Evolutionary conservation across 2,329 filamentous ascomycete species (phyloP), one percentile per base, ranked within the genome.

Genomic region (Fonsecaea multimorphosa): DNA sequence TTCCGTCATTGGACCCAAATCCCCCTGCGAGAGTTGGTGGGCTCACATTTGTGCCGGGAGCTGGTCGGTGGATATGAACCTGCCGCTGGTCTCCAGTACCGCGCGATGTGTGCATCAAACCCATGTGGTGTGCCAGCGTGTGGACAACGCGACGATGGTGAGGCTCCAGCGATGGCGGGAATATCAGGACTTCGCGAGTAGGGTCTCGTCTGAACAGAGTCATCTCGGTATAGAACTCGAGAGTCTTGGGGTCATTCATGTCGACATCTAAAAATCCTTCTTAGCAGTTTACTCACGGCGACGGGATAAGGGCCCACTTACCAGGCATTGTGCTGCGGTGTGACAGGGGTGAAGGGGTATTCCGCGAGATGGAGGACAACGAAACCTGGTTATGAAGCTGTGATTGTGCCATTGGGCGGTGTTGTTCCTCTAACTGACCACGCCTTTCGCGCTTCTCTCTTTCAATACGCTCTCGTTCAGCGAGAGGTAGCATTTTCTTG

Each of bases 401-500:
- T 53, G 82, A 80, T 53, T 79, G 75, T 38, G 80, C 80, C 74
- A 90, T 89, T 73, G 81, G 92, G 75, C 93, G 89, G 78, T 99
- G 95, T 78, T 99, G 95, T 79, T 99, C 95, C 78, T 99, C 93
- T 12, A 99, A 85, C 79, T 99, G 95, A 56, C 95, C 95, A 59
- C 95, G 89, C 72, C 95, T 91, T 81, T 98, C 94, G 64, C 95
- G 87, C 87, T 98, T 99, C 80, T 98, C 95, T 5, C 95, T 87
- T 78, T 99, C 95, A 72, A 99, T 98, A 46, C 95, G 87, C 79
- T 99, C 95, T 59, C 95, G 87, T 79, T 98, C 95, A 34, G 93
- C 92, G 70, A 96, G 87, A 0, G 95, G 95, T 4, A 99, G 86
- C 95, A 99, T 98, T 82, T 98, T 98, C 85, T 99, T 99, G 82